Evolutionary conservation across 306 rosid genomes (phyloP).

Genomic region (Oemleria cerasiformis): DNA sequence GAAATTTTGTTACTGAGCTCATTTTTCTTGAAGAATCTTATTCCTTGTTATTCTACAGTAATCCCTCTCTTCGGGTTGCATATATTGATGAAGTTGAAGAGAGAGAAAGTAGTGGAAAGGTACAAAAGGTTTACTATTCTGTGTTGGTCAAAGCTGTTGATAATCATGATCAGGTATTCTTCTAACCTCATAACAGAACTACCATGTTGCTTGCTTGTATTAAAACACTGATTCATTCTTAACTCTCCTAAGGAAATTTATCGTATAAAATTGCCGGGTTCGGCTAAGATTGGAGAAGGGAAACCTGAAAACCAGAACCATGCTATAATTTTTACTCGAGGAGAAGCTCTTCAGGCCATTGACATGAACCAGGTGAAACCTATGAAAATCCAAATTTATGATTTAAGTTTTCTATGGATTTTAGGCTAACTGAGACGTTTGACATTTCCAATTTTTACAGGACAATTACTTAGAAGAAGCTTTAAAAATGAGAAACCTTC

Average conservation of each 20-base stretch:
- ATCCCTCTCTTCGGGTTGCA: constrained; percentile 97
- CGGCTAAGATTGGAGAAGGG: constrained; percentile 94
- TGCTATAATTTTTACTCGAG: constrained; percentile 87
- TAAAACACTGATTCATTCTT: constrained; percentile 30
- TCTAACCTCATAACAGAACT: constrained; percentile 19
- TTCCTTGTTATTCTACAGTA: constrained; percentile 39
- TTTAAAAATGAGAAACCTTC: constrained; percentile 93
- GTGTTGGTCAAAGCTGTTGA: constrained; percentile 87
- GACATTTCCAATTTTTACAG: constrained; percentile 43
- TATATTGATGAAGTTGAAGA: constrained; percentile 98
- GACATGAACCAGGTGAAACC: constrained; percentile 92
- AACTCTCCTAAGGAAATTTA: constrained; percentile 71
- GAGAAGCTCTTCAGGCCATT: constrained; percentile 96
- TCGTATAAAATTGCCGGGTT: constrained; percentile 85
- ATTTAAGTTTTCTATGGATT: constrained; percentile 14
- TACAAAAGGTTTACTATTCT: constrained; percentile 90
- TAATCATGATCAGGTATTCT: constrained; percentile 80
- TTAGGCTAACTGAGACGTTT: constrained; percentile 32
- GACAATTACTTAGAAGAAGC: constrained; percentile 99
- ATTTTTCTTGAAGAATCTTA: constrained; percentile 30
- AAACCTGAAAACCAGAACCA: constrained; percentile 99
- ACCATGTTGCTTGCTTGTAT: background rate
- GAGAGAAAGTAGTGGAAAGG: constrained; percentile 70
- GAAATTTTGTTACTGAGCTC: constrained; percentile 16
- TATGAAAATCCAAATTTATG: constrained; percentile 20